Evolutionary conservation across 116 monocot genomes (phyloP), one percentile per base, ranked within the genome.

Genomic region (Trichopus zeylanicus): DNA sequence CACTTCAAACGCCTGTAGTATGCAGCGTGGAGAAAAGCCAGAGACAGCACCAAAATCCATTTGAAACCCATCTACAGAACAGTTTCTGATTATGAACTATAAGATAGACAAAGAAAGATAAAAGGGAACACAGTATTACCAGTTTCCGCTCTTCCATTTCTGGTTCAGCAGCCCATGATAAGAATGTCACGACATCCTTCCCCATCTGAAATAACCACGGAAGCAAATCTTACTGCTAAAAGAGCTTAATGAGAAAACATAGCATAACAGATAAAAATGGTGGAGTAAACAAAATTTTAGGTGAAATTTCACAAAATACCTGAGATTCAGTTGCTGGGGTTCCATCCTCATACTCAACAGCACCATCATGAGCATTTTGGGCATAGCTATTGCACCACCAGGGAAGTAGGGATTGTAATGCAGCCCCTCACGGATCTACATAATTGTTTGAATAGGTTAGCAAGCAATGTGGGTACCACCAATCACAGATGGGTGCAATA

Each of bases 71-170:
- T 88, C 88, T 88, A 39, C 66, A 74, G 11, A 55, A 51, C n/a
- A 42, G 42, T 42, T 37, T 42, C 13, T n/a, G 12, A n/a, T 29
- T 9, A 56, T 28, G 11, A 31, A 56, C 27, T 31, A 28, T 13
- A 10, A 56, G 18, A 56, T 3, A 13, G n/a, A 27, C 26, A 16
- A 2, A 9, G 22, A 29, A 16, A 29, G 16, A 31, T 48, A 19
- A 48, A 47, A 61, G 16, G 2, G 27, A 2, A 23, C 16, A 11
- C 3, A 21, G 19, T 48, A 20, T 68, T 72, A 88, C 83, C 67
- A 88, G 76, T 64, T 88, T 88, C 22, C 88, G 70, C 71, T 88
- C 88, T 77, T 88, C 88, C 88, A 88, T 88, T 61, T 88, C 82
- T 18, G 88, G 88, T 68, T 88, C 88, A 12, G 83, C 80, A 29